These are phyloP conservation scores for Penicillium paneum DNA, from an alignment of 2,329 filamentous ascomycete species.

Conservation along the genomic window DNA sequence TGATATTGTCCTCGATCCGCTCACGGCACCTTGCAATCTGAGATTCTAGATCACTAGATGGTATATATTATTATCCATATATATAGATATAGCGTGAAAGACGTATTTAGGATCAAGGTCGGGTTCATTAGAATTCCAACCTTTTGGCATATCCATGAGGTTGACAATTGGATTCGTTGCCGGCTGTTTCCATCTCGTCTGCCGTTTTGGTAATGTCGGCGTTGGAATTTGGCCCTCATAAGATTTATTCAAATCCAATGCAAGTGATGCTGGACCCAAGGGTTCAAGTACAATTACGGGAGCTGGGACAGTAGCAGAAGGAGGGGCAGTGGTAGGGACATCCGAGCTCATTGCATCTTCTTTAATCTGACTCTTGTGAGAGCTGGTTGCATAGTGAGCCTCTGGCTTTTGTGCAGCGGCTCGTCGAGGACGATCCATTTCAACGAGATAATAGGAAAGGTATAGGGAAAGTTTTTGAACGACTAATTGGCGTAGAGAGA, in stretches of 20 bases:
- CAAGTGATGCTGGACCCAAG: neutral
- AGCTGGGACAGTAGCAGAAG: no score
- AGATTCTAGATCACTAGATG: neutral
- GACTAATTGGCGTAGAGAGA: no score
- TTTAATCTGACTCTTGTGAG: no score
- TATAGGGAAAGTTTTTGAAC: no score
- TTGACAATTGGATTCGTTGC: neutral
- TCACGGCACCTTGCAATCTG: constrained; percentile 2
- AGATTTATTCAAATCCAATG: neutral
- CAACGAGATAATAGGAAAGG: neutral
- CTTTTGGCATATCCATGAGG: neutral
- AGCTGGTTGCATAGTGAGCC: neutral
- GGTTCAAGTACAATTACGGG: no score
- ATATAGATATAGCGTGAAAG: neutral
- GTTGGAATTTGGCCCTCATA: neutral
- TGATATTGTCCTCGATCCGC: constrained; percentile 2
- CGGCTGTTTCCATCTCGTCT: neutral
- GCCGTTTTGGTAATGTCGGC: neutral
- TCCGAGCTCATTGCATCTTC: no score
- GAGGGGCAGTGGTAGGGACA: no score
- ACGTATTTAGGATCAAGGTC: constrained; percentile 4
- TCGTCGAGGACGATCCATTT: neutral
- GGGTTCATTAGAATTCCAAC: neutral
- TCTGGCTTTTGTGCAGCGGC: neutral
- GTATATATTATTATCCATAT: neutral